phyloP scores from a whole-genome alignment of 169 alveolate species.

The Eimeria mitis region DNA sequence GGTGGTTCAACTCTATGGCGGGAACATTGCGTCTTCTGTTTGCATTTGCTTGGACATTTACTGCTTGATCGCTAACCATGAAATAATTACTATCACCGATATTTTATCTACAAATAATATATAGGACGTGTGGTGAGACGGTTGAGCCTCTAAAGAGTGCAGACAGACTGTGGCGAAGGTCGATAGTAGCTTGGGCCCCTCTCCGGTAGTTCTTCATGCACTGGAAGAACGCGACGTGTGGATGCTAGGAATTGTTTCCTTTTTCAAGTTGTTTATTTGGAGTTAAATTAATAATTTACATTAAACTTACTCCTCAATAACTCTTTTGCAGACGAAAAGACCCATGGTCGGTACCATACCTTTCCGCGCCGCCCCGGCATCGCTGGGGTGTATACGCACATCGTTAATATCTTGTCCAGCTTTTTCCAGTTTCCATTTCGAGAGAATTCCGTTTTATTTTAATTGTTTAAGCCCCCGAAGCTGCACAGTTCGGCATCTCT shows the following conservation, averaged over 20 bases:
- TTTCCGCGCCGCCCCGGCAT: not conserved
- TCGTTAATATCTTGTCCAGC: not conserved
- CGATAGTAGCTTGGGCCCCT: not conserved
- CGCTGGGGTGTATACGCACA: not conserved
- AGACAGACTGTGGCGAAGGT: not conserved
- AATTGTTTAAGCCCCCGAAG: not conserved
- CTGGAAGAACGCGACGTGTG: not conserved
- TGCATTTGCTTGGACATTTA: too few relatives aligned
- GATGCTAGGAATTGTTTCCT: not conserved
- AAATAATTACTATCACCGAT: not conserved
- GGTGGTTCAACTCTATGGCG: too few relatives aligned
- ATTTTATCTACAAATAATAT: not conserved
- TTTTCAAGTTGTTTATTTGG: not conserved
- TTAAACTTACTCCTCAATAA: not conserved
- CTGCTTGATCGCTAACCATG: too few relatives aligned
- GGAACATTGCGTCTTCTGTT: too few relatives aligned
- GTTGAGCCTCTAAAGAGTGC: not conserved
- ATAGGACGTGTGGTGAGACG: not conserved
- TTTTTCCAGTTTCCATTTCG: not conserved
- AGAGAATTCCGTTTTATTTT: not conserved
- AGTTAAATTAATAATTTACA: not conserved
- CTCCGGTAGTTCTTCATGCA: not conserved
- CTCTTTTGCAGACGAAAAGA: not conserved
- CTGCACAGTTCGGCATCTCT: not conserved
- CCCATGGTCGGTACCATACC: not conserved